Percentiles rank a stretch among this genome's conserved stretches.
phyloP scores from a whole-genome alignment of 78 protist genomes.

The Emiliania huxleyi region DNA sequence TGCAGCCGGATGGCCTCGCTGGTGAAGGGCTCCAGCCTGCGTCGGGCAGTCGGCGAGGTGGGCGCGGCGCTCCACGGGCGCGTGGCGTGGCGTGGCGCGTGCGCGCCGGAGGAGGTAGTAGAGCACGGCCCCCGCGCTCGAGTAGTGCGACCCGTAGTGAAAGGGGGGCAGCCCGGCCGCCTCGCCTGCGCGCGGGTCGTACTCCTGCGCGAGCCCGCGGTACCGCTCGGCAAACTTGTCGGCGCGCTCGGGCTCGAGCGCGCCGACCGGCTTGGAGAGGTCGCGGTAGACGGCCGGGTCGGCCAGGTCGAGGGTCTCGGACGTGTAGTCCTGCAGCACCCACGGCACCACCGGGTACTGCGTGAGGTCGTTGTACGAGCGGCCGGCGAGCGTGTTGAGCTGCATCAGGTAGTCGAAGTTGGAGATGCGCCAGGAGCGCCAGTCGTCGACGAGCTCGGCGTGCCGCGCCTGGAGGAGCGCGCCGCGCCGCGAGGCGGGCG shows the following conservation, averaged over 20 bases:
- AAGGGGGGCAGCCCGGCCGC: conserved; percentile 60
- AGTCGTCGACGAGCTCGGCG: background rate
- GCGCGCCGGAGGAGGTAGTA: conserved; percentile 90
- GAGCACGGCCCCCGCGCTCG: conserved; percentile 88
- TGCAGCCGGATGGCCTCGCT: conserved; percentile 22
- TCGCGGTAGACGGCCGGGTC: conserved; percentile 49
- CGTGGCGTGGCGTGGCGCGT: too few relatives aligned
- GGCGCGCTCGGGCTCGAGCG: background rate
- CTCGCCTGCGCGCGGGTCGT: background rate
- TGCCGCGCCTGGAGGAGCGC: background rate
- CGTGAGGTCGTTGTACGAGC: conserved; percentile 28
- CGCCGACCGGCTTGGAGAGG: conserved; percentile 28
- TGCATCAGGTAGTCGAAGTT: conserved; percentile 38
- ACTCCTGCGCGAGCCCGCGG: background rate
- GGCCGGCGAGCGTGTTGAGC: conserved; percentile 44
- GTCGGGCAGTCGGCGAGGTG: too few relatives aligned
- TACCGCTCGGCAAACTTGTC: background rate
- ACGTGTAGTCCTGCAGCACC: conserved; percentile 75
- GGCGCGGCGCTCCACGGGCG: too few relatives aligned
- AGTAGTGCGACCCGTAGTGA: conserved; percentile 95
- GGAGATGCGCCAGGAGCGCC: conserved; percentile 15
- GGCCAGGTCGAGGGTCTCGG: conserved; percentile 71
- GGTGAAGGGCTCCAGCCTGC: conserved; percentile 47
- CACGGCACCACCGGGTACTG: conserved; percentile 64
- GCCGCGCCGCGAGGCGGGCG: too few relatives aligned